These are phyloP conservation scores for Mycena rosella DNA, from an alignment of 768 basidiomycete species.

Conservation along the genomic window DNA sequence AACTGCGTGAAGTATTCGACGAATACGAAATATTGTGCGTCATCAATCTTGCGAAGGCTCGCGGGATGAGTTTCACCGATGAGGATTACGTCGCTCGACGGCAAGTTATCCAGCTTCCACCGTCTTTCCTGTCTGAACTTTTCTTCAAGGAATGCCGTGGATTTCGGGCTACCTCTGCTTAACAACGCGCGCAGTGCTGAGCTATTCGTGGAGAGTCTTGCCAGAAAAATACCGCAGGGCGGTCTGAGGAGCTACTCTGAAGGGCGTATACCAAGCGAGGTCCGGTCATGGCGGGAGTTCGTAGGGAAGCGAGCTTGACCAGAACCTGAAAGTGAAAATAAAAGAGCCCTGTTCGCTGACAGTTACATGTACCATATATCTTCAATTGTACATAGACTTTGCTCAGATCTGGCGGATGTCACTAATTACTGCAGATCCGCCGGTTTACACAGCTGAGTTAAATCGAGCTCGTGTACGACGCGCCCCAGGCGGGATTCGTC, in stretches of 20 bases:
- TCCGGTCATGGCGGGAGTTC: slow-evolving; percentile 93
- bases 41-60: slow-evolving; percentile 88
- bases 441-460: slow-evolving; percentile 62
- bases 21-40: slow-evolving; percentile 96
- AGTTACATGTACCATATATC: slow-evolving; percentile 26
- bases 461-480: slow-evolving; percentile 53
- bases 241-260: slow-evolving; percentile 85
- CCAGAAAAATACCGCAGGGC: slow-evolving; percentile 85
- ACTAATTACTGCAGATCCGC: slow-evolving; percentile 53
- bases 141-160: slow-evolving; percentile 83
- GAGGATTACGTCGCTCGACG: slow-evolving; percentile 97
- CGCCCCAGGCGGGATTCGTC: slow-evolving; percentile 53
- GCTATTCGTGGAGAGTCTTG: slow-evolving; percentile 92
- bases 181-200: slow-evolving; percentile 92
- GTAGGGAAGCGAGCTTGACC: slow-evolving; percentile 76
- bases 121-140: slow-evolving; percentile 14
- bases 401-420: not conserved
- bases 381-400: not conserved
- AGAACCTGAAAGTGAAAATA: slow-evolving; percentile 38
- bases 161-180: slow-evolving; percentile 92
- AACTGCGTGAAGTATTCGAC: slow-evolving; percentile 92
- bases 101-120: slow-evolving; percentile 53
- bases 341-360: not conserved
- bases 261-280: slow-evolving; percentile 91
- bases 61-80: slow-evolving; percentile 82